Evolutionary conservation across 2,329 filamentous ascomycete species (phyloP), one percentile per base, ranked within the genome.

Genomic region (Lasiodiplodia sp.): DNA sequence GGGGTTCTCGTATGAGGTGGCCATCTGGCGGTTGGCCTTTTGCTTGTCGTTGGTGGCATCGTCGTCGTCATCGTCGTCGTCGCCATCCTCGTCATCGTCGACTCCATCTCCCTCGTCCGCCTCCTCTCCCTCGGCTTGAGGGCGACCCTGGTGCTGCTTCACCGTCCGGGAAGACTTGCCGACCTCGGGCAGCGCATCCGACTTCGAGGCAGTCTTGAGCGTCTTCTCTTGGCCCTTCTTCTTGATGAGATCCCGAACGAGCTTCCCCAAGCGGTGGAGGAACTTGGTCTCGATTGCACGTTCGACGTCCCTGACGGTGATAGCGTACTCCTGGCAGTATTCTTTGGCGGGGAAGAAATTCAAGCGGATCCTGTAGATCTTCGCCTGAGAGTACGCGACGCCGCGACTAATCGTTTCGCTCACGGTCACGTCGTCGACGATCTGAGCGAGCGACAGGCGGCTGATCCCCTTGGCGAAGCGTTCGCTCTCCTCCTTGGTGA

Each of bases 401-500:
- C 93, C 93, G 69, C 87, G 87, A 14, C 92, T 92, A 65, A 95
- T 88, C 34, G 87, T 88, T 80, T 99, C 96, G 66, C 89, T 90
- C 25, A 98, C 92, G 1, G 86, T 88, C 16, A 93, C 91, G 71
- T 90, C 90, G 77, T 98, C 92, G 37, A 97, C 82, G 44, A 99
- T 88, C 74, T 96, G 91, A 0, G 92, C 90, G 53, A 99, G 85
- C 4, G 92, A 92, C 55, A 98, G 86, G 70, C 92, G 90, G 76
- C 92, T 97, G 76, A 98, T 97, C 31, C 90, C 92, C 83, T 99
- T 99, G 58, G 94, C 91, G 76, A 99, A 98, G 58, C 86, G 87
- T 74, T 94, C 89, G 10, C 88, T 89, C 66, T 94, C 87, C 4
- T 89, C 86, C 40, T 86, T 83, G 1, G 89, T 85, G 44, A 97